phyloP scores from a whole-genome alignment of 805 yeast species.

The Kuraishia molischiana region DNA sequence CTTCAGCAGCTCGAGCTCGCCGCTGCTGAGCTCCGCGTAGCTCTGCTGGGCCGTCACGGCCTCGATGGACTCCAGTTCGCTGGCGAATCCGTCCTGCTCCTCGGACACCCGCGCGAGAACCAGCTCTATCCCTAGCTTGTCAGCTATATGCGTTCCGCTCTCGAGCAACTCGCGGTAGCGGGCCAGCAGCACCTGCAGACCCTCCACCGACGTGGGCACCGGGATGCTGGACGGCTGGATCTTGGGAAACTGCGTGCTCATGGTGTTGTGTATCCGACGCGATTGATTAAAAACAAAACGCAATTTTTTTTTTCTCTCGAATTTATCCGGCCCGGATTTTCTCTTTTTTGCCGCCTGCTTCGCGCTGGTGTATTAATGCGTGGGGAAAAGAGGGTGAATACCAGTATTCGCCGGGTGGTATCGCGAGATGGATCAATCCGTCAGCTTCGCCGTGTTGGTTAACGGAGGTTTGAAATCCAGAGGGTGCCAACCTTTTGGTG shows the following conservation, averaged over 20 bases:
- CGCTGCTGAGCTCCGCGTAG: constrained; percentile 11
- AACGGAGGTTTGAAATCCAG: too few species aligned
- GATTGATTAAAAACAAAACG: too few species aligned
- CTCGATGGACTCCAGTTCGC: constrained; percentile 20
- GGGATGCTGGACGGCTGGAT: constrained; percentile 12
- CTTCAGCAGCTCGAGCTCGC: constrained; percentile 37
- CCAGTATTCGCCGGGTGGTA: too few species aligned
- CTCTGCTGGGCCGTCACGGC: constrained; percentile 2
- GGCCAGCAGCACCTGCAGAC: constrained; percentile 16
- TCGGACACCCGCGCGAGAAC: constrained; percentile 28
- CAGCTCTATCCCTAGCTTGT: constrained; percentile 33
- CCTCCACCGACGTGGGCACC: constrained; percentile 14
- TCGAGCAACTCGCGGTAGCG: constrained; percentile 17
- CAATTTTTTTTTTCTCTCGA: too few species aligned
- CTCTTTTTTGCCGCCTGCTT: too few species aligned
- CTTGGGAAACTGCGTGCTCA: constrained; percentile 1
- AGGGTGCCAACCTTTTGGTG: too few species aligned
- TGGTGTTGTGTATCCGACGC: background rate
- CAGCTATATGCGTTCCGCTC: constrained; percentile 13
- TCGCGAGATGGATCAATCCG: too few species aligned
- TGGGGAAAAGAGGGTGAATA: too few species aligned
- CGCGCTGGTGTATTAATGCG: too few species aligned
- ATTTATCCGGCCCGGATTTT: too few species aligned
- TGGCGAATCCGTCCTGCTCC: constrained; percentile 26
- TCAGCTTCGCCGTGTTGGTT: too few species aligned